Conservation (phyloP, 1,284 basidiomycete genomes). For the Pseudozyma tsukubaensis region DNA sequence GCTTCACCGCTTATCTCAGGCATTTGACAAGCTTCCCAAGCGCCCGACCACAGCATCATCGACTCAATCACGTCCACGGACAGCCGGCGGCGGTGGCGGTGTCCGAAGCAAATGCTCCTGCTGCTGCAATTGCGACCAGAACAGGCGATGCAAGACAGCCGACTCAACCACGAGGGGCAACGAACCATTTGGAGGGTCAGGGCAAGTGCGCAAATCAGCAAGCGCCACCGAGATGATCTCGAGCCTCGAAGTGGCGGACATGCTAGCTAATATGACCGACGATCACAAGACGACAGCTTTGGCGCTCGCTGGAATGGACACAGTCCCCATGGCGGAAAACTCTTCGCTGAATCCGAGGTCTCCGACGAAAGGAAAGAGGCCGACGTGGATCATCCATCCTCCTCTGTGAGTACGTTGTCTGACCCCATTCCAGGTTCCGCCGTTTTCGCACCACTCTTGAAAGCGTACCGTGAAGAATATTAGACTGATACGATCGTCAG, state of each 20-base stretch:
- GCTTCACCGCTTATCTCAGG: conserved; percentile 7
- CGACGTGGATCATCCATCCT: conserved; percentile 27
- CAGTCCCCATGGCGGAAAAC: background rate
- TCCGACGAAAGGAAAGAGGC: background rate
- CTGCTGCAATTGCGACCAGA: no score
- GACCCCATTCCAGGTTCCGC: no score
- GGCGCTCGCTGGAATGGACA: conserved; percentile 33
- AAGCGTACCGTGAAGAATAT: no score
- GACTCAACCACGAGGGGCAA: background rate
- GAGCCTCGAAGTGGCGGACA: conserved; percentile 20
- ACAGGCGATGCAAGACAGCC: no score
- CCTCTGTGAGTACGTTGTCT: conserved; percentile 15
- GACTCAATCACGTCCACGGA: background rate
- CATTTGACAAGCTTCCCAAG: background rate
- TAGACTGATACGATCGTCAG: no score
- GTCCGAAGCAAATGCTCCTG: background rate
- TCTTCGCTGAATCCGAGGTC: background rate
- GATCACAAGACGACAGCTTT: conserved; percentile 26
- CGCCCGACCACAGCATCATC: background rate
- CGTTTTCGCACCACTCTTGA: no score
- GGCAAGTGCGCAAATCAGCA: background rate
- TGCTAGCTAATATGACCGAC: conserved; percentile 39
- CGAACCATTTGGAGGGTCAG: background rate
- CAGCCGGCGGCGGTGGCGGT: conserved; percentile 1
- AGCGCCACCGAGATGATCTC: background rate